Evolutionary conservation across 805 yeast species (phyloP).

Genomic region (Zygoascus flipseniorum): DNA sequence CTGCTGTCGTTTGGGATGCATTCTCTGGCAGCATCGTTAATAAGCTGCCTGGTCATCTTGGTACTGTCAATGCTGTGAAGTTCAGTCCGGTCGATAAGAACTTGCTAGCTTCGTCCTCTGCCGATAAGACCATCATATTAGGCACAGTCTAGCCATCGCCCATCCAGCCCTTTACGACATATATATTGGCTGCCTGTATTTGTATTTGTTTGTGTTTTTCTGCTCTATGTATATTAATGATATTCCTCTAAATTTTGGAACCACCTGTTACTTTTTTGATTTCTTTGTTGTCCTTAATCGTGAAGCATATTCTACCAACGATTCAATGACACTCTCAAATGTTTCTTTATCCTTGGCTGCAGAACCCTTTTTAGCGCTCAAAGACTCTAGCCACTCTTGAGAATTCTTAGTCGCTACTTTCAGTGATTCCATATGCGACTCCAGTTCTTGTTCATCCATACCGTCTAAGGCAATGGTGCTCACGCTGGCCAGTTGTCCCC

Average conservation of each 20-base stretch:
- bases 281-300: conserved; percentile 38
- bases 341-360: conserved; percentile 59
- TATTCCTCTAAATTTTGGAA: neutral
- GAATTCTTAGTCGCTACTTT: conserved; percentile 31
- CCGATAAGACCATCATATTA: conserved; percentile 46
- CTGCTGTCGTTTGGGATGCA: conserved; percentile 54
- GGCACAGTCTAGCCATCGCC: neutral
- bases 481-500: conserved; percentile 27
- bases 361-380: conserved; percentile 44
- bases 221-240: conserved; percentile 1
- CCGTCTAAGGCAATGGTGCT: conserved; percentile 30
- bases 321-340: conserved; percentile 82
- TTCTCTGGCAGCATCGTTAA: conserved; percentile 38
- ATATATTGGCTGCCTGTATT: neutral
- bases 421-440: conserved; percentile 30
- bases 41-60: conserved; percentile 52
- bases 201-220: neutral
- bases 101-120: conserved; percentile 41
- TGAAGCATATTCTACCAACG: conserved; percentile 85
- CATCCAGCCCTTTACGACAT: neutral
- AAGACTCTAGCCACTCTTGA: conserved; percentile 35
- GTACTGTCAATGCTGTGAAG: conserved; percentile 54
- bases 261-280: neutral
- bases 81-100: conserved; percentile 36
- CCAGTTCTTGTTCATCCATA: conserved; percentile 32